Evolutionary conservation across 306 rosid species (phyloP), one percentile per base, ranked within the genome.

Genomic region (Cajanus cajan): DNA sequence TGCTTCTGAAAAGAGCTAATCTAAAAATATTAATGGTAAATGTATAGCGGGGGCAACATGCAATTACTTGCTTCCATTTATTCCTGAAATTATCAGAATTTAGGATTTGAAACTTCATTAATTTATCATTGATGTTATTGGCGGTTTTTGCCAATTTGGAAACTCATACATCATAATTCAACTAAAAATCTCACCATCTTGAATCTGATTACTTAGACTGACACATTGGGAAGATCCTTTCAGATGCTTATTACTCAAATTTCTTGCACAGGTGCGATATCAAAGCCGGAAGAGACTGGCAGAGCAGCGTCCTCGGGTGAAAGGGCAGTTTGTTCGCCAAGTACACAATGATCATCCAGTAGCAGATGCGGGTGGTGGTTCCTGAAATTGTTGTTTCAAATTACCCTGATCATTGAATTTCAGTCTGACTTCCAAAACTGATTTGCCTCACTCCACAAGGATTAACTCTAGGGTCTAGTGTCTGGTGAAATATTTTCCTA

Each of bases 251-350:
- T 31, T 66, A 52, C 51, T 57, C 44, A 36, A 73, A 34, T 37
- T 48, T 77, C 25, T 80, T 76, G 25, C 44, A 10, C 88, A 90
- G 95, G 95, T 92, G 0, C 84, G 97, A 75, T 92, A 90, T 72
- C 93, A 92, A 76, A 90, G 93, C 82, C 73, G 95, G 78, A 90
- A 92, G 85, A 73, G 87, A 83, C 82, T 86, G 78, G 95, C 97
- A 21, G 95, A 92, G 79, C 89, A 88, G 80, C 89, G 95, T 6
- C 97, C 95, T 3, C 78, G 97, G 50, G 87, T 92, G 76, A 92
- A 90, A 84, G 97, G 97, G 63, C 93, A 87, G 66, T 92, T 92
- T 76, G 95, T 90, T 52, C 93, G 94, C 5, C 88, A 85, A 76
- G 84, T 54, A n/a, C 84, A 78, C 4, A 59, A 77, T 24, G 84